These are phyloP conservation scores for Kluyveromyces sp. DNA, from an alignment of 1,139 yeast species.

Conservation along the genomic window DNA sequence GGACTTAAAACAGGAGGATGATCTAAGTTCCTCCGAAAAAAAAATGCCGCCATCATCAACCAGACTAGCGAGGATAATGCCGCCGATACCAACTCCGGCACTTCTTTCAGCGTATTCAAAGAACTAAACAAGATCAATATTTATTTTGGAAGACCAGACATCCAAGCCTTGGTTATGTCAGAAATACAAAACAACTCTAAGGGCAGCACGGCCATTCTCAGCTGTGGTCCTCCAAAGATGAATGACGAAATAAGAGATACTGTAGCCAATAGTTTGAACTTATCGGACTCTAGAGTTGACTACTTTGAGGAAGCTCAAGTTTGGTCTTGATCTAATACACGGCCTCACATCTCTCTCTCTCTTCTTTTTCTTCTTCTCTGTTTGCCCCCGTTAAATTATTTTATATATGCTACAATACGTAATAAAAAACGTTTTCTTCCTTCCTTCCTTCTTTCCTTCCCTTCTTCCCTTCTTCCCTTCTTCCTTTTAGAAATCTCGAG, in stretches of 20 bases:
- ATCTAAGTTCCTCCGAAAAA: too few species aligned
- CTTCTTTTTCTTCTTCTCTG: too few species aligned
- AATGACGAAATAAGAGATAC: slow-evolving; percentile 7
- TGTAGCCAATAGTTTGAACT: slow-evolving; percentile 5
- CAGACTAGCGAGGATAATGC: too few species aligned
- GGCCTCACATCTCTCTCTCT: too few species aligned
- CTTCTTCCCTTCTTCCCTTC: too few species aligned
- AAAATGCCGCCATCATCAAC: too few species aligned
- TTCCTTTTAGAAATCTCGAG: too few species aligned
- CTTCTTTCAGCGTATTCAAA: neutral
- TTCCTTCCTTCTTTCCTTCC: too few species aligned
- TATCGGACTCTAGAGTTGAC: slow-evolving; percentile 2
- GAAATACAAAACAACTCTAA: slow-evolving; percentile 6
- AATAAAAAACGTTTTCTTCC: too few species aligned
- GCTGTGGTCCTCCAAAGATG: slow-evolving; percentile 8
- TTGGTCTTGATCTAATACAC: neutral
- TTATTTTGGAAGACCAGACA: slow-evolving; percentile 6
- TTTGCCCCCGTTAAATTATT: too few species aligned
- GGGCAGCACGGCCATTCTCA: slow-evolving; percentile 5
- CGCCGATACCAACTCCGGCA: too few species aligned
- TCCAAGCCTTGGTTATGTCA: slow-evolving; percentile 1
- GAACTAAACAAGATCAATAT: slow-evolving; percentile 4
- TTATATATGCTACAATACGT: too few species aligned
- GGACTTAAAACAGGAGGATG: neutral
- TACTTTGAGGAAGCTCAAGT: slow-evolving; percentile 3